phyloP scores from a whole-genome alignment of 176 grass and related monocot genomes.

The Guadua angustifolia region DNA sequence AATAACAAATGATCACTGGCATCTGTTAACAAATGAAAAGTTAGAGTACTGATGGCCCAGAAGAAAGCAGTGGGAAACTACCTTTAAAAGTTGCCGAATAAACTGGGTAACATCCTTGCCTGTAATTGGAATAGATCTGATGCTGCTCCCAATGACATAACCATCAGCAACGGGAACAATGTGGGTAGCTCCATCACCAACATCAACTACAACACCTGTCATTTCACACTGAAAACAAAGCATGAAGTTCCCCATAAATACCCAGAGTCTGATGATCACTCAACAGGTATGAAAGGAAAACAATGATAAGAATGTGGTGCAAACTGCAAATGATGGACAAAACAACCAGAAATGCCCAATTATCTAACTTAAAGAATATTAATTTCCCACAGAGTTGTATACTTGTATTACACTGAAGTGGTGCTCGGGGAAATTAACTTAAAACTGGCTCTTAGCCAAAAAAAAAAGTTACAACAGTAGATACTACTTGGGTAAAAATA shows the following conservation, averaged over 20 bases:
- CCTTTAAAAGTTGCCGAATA: conserved; percentile 96
- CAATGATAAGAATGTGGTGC: not conserved
- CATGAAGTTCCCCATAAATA: conserved; percentile 52
- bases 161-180: conserved; percentile 97
- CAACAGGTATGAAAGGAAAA: conserved; percentile 19
- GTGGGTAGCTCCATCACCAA: conserved; percentile 96
- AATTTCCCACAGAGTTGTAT: not conserved
- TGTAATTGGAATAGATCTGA: conserved; percentile 93
- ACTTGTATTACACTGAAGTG: conserved; percentile 19
- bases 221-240: conserved; percentile 98
- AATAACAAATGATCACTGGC: not conserved
- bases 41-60: not conserved
- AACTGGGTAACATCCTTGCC: conserved; percentile 98
- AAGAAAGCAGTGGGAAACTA: conserved; percentile 47
- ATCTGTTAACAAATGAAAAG: conserved; percentile 3
- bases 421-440: not conserved
- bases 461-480: not conserved
- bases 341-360: not conserved
- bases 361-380: not conserved
- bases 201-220: conserved; percentile 98
- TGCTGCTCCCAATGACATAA: conserved; percentile 98
- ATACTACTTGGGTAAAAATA: not conserved
- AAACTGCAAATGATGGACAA: not conserved
- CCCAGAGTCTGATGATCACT: conserved; percentile 15
- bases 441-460: not conserved